Base-by-base conservation (phyloP, 2,329 filamentous ascomycete species). In the Claviceps maximensis region DNA sequence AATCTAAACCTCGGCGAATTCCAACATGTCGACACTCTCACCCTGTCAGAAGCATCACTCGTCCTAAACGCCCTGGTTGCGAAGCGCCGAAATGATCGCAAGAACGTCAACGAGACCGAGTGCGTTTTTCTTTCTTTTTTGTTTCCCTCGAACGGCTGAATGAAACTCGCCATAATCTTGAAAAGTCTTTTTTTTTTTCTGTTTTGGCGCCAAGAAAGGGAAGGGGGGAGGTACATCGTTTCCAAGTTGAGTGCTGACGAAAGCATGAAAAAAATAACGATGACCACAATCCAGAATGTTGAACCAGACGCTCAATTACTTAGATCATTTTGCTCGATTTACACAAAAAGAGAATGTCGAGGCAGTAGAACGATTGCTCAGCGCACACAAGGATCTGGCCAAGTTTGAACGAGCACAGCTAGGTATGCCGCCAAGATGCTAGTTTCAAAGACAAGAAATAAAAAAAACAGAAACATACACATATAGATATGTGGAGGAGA, bases 401-500 rank as follows among this genome's bases (percentile, higher is more conserved):
- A 87, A 89, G 67, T 97, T 97, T 67, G 93, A 98, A 77, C 82
- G 89, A 62, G 90, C 89, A 46, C 89, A 96, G 72, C 76, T 97
- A 58, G 91, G 89, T 90, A 74, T 55, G 76, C 48, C 29, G 19
- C 52, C 29, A 15, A 48, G 25, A 23, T n/a, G 13, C 42, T 15
- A 17, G 23, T 27, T 45, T 3, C n/a, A 13, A 42, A 12, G 40
- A 42, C 40, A 9, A n/a, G 31, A 33, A 25, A 21, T 12, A 8
- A 4, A 6, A 21, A 44, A 8, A 2, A 25, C 4, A 19, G 23
- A 42, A 10, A 42, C n/a, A 2, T 0, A 19, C n/a, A 42, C 31
- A 33, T 33, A 9, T 21, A 21, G n/a, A 8, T 1, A 21, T n/a
- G 40, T 42, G 21, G 10, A 44, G 10, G 15, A 23, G 19, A 1